Base-by-base conservation (phyloP, 257 asterid genomes). In the Solanum ossicruentum region DNA sequence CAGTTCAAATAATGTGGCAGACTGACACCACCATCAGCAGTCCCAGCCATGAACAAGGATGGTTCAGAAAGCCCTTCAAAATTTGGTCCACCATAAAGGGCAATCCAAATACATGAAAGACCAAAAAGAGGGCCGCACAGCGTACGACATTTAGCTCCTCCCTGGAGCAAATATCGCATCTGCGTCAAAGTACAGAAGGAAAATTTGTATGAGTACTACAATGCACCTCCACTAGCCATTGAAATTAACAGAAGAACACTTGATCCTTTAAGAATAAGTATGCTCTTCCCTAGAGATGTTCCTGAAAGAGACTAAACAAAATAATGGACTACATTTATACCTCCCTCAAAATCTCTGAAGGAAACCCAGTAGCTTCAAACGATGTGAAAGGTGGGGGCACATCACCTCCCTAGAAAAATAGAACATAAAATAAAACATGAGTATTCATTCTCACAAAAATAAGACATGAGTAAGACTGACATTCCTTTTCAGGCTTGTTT, bases 81-180 rank as follows among this genome's bases (percentile, higher is more conserved):
- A 87, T 88, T 90, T 93, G 94, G 97, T 90, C 97, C 95, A 91
- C 85, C 89, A 89, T 81, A 87, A 90, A 90, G 93, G 98, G 96
- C 88, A 85, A 95, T 92, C 97, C 96, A 90, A 91, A 91, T 88
- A 89, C 86, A 94, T 87, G 95, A 89, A 89, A 92, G 92, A 93
- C 92, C 93, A 92, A 83, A 71, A 86, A 87, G 91, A 89, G 90
- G 93, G 91, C 71, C 60, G 88, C 97, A 93, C 96, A 93, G 94
- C 84, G 96, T 94, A 95, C 99, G 98, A 93, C 98, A 93, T 94
- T 93, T 90, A 86, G 90, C 98, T 97, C 98, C 98, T 91, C 92
- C 98, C 86, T 70, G 98, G 98, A 95, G 99, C 99, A 92, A 97
- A 95, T 93, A 95, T 95, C 99, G 99, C 97, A 94, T 96, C 98